Evolutionary conservation across 306 rosid genomes (phyloP), one percentile per base, ranked within the genome.

Genomic region (Phaseolus lunatus): DNA sequence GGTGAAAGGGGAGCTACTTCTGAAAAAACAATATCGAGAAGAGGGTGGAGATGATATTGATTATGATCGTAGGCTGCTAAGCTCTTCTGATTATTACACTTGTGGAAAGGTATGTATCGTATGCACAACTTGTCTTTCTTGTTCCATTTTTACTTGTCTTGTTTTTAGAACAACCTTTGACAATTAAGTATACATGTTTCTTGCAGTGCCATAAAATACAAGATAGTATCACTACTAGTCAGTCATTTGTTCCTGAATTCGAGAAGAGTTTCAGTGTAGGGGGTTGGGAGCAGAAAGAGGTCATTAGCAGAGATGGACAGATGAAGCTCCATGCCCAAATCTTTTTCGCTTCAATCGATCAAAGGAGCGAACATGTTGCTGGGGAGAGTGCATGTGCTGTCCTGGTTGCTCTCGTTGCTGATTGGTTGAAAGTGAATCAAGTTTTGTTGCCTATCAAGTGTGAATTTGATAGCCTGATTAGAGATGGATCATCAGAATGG

Each of bases 1-100:
- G 72, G 86, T 85, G 33, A 89, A 91, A 85, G 97, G 92, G 79
- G 97, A 91, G 77, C 91, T 93, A 9, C 84, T 91, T 78, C 73
- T 89, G 75, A 91, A 91, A 82, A 89, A 84, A 78, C 87, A 82
- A 35, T 81, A 89, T 45, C 94, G n/a, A n/a, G n/a, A 91, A 78
- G 97, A 87, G 85, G 96, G 96, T 45, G 96, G 92, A 23, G 96
- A 91, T 67, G 96, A 91, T 75, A 91, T 91, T n/a, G 97, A 91
- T 82, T 89, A 83, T 79, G 97, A 89, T 72, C 92, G 97, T n/a
- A 79, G 94, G 63, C 85, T 82, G 62, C 94, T 89, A 1, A 85
- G 90, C 88, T 78, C 49, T 44, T 89, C 92, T 33, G 91, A 89
- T 78, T 92, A 87, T 78, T 82, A 48, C 70, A 47, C 22, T 56